Base-by-base conservation (phyloP, 163 green algal species). In the Scenedesmus sp. region DNA sequence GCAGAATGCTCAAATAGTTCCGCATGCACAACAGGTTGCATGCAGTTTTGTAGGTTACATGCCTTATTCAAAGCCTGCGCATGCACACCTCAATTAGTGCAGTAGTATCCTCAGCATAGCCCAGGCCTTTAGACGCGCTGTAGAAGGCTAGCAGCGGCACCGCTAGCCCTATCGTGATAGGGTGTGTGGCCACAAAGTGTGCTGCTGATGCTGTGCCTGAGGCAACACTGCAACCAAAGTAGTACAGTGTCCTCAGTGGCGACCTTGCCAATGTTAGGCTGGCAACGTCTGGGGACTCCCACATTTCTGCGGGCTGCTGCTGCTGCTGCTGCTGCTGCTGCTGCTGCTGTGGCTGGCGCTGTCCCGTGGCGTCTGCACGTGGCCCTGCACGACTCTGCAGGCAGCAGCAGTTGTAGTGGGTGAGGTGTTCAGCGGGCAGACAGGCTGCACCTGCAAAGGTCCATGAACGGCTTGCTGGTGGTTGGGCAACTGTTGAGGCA, bases 141-240 rank as follows among this genome's bases (percentile, higher is more conserved):
- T 98, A 97, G 6, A 88, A 70, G 0, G 93, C 37, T 13, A 97
- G 79, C 0, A 94, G 6, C 0, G 96, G 96, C 43, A 96, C 37
- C 30, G 97, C 53, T 0, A 97, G 61, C 43, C 95, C 96, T 35
- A 98, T 88, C 2, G 95, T 98, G 70, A 97, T 70, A 3, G 94
- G 95, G 89, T 98, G 95, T 22, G 90, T 91, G 15, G 91, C 85
- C 1, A 96, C 85, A 95, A 96, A 98, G 46, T 88, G 82, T 0
- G 91, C 51, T 30, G 94, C 93, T 4, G 40, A 85, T 30, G 72
- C 83, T 5, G 93, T 81, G 43, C 93, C 93, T 0, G 68, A 59
- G 13, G 56, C 82, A 1, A 93, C 70, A 72, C 93, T 96, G 12
- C 84, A 82, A 2, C 7, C 42, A 68, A 97, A 97, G 30, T 96